These are phyloP conservation scores for Penicillium cinerascens DNA, from an alignment of 495 filamentous ascomycete species.

Conservation along the genomic window DNA sequence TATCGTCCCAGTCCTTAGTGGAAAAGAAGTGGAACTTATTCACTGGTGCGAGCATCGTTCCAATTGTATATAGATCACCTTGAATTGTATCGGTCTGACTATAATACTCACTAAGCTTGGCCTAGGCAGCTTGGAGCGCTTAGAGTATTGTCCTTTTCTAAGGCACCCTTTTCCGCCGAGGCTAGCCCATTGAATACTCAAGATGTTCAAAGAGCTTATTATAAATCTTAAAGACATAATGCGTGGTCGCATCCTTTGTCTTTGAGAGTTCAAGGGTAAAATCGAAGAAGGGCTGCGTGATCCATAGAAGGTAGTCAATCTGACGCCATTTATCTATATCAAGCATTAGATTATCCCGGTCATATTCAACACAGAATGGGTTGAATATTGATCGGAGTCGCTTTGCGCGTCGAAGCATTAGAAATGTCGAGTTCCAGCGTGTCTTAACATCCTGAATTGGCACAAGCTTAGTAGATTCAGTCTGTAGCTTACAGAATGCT, in stretches of 20 bases:
- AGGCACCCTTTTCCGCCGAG: neutral
- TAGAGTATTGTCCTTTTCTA: constrained; percentile 1
- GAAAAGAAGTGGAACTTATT: constrained; percentile 13
- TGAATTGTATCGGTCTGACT: neutral
- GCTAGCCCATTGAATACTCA: neutral
- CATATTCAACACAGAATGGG: neutral
- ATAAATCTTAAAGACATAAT: neutral
- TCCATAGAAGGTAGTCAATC: no score
- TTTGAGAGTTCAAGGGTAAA: neutral
- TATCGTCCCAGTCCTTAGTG: neutral
- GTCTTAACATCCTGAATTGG: no score
- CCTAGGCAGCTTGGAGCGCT: neutral
- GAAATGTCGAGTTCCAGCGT: no score
- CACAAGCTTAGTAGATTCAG: no score
- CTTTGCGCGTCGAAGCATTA: neutral
- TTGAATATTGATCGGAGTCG: neutral
- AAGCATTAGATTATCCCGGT: neutral
- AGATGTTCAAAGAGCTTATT: neutral
- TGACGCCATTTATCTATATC: neutral
- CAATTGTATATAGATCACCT: constrained; percentile 7
- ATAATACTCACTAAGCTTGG: constrained; percentile 8
- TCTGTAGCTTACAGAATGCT: no score
- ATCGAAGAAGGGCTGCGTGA: neutral
- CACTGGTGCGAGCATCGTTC: constrained; percentile 1
- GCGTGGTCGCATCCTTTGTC: neutral